A percentile compares a stretch with the other conserved stretches of the same genome.
These are phyloP conservation scores for Massarina eburnea DNA, from an alignment of 2,329 filamentous ascomycete species.

Conservation along the genomic window DNA sequence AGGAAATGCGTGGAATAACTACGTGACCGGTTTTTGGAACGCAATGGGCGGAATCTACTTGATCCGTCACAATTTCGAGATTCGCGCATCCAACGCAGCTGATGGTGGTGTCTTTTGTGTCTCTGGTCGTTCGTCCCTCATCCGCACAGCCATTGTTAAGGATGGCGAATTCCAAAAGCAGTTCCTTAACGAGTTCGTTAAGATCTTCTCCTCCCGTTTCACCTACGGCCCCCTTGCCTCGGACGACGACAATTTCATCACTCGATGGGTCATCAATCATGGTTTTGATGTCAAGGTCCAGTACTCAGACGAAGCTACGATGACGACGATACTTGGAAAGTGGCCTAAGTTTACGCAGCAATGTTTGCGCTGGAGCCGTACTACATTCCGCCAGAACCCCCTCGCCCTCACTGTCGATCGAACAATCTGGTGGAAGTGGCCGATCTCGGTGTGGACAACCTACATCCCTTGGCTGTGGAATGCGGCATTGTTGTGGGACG, in stretches of 20 bases:
- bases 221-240: slow-evolving; percentile 52
- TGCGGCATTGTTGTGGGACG: slow-evolving; percentile 24
- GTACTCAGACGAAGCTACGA: slow-evolving; percentile 48
- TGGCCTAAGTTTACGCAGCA: slow-evolving; percentile 17
- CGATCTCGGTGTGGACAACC: slow-evolving; percentile 22
- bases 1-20: slow-evolving; percentile 9
- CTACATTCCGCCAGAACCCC: slow-evolving; percentile 26
- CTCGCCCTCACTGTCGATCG: slow-evolving; percentile 20
- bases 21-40: slow-evolving; percentile 24
- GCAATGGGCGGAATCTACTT: slow-evolving; percentile 28
- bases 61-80: slow-evolving; percentile 39
- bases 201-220: slow-evolving; percentile 25
- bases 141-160: slow-evolving; percentile 27
- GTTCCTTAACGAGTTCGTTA: slow-evolving; percentile 23
- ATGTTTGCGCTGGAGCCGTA: slow-evolving; percentile 30
- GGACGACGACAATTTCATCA: slow-evolving; percentile 51
- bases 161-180: slow-evolving; percentile 17
- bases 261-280: slow-evolving; percentile 51
- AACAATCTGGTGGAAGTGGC: slow-evolving; percentile 28
- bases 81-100: slow-evolving; percentile 28
- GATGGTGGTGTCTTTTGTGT: slow-evolving; percentile 38
- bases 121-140: slow-evolving; percentile 32
- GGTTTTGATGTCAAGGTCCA: slow-evolving; percentile 57
- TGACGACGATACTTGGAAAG: slow-evolving; percentile 51
- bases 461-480: slow-evolving; percentile 31